Evolutionary conservation across 1,284 basidiomycete genomes (phyloP).

Genomic region (Puccinia horiana): DNA sequence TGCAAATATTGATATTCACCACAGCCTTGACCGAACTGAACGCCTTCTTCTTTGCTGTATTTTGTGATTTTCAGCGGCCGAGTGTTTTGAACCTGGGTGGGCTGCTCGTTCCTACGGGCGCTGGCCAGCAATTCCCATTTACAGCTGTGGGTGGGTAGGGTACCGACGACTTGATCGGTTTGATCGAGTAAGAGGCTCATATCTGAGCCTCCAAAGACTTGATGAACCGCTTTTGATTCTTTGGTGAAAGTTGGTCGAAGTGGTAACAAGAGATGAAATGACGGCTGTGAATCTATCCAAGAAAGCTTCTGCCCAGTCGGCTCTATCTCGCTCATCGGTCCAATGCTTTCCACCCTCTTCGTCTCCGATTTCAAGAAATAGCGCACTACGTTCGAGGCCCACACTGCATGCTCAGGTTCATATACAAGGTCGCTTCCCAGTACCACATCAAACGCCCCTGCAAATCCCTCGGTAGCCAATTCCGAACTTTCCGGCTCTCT

Average conservation of each 20-base stretch:
- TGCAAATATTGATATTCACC: slow-evolving; percentile 35
- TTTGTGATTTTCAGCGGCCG: background rate
- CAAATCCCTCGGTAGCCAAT: background rate
- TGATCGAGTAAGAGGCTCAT: slow-evolving; percentile 16
- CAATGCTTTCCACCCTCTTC: background rate
- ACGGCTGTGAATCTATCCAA: background rate
- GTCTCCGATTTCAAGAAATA: slow-evolving; percentile 25
- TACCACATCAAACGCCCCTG: slow-evolving; percentile 13
- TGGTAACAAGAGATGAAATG: slow-evolving; percentile 39
- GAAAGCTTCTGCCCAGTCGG: background rate
- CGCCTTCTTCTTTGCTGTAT: slow-evolving; percentile 28
- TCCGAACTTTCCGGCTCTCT: slow-evolving; percentile 13
- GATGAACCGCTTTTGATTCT: slow-evolving; percentile 27
- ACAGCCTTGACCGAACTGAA: slow-evolving; percentile 28
- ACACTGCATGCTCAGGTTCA: slow-evolving; percentile 30
- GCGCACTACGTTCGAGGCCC: slow-evolving; percentile 13
- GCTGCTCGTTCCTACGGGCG: background rate
- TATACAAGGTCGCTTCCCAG: slow-evolving; percentile 36
- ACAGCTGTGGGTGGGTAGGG: slow-evolving; percentile 19
- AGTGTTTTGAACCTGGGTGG: background rate
- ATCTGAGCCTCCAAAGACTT: slow-evolving; percentile 28
- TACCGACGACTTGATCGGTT: slow-evolving; percentile 1
- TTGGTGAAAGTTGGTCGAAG: slow-evolving; percentile 27
- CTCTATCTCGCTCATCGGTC: background rate
- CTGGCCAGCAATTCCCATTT: slow-evolving; percentile 10